These are phyloP conservation scores for Talaromyces sp. DNA, from an alignment of 2,329 filamentous ascomycete species.

Conservation along the genomic window DNA sequence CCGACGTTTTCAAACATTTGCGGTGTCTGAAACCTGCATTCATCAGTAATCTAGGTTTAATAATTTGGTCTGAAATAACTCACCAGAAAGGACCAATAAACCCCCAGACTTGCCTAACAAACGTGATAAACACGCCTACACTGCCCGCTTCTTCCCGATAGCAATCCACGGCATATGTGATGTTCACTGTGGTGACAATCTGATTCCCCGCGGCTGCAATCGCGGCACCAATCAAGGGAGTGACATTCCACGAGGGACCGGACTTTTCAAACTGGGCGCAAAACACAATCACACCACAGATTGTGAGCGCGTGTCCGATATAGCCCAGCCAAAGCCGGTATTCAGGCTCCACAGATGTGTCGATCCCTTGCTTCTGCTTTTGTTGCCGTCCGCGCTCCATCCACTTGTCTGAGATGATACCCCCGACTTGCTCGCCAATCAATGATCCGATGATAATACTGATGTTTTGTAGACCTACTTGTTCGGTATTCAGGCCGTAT, in stretches of 20 bases:
- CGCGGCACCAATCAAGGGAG: slow-evolving; percentile 50
- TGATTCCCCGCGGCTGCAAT: slow-evolving; percentile 53
- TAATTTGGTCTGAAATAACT: background rate
- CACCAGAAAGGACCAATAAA: slow-evolving; percentile 41
- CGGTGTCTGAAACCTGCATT: background rate
- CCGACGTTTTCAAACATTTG: background rate
- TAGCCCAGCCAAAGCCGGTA: slow-evolving; percentile 54
- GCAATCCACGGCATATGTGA: slow-evolving; percentile 57
- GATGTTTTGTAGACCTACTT: slow-evolving; percentile 54
- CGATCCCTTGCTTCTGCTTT: slow-evolving; percentile 14
- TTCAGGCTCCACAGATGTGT: slow-evolving; percentile 42
- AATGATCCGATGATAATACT: slow-evolving; percentile 52
- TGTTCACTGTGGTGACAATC: slow-evolving; percentile 54
- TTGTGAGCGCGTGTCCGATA: slow-evolving; percentile 44
- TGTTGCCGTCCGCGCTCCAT: slow-evolving; percentile 38
- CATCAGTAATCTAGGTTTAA: too few species aligned
- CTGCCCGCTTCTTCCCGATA: slow-evolving; percentile 47
- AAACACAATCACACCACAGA: slow-evolving; percentile 51
- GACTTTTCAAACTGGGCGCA: slow-evolving; percentile 40
- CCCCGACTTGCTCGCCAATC: slow-evolving; percentile 54
- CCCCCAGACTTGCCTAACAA: slow-evolving; percentile 50
- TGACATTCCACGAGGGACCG: slow-evolving; percentile 47
- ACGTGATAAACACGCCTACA: slow-evolving; percentile 56
- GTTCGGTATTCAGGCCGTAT: slow-evolving; percentile 52
- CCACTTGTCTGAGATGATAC: slow-evolving; percentile 44